Percentiles rank a stretch among this genome's conserved stretches.
Conservation (phyloP, 768 basidiomycete genomes). For the Heimioporus sp. region DNA sequence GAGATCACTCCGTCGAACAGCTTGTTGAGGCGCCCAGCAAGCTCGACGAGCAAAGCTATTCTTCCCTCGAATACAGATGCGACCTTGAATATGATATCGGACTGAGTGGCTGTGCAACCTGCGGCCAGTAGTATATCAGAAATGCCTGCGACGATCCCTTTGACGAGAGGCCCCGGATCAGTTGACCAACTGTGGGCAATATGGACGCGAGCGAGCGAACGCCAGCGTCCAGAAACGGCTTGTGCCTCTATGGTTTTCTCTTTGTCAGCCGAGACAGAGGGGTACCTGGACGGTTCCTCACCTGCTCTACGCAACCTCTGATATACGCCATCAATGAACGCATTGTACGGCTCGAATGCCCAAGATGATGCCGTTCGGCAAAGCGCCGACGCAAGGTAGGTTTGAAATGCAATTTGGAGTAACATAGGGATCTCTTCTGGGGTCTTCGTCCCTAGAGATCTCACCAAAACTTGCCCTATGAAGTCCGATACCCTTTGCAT, state of each 20-base stretch:
- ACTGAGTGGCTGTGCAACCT: conserved; percentile 5
- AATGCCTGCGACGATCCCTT: background rate
- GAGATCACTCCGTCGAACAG: conserved; percentile 12
- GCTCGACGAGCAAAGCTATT: conserved; percentile 5
- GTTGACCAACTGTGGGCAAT: background rate
- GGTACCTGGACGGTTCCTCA: background rate
- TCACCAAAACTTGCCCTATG: background rate
- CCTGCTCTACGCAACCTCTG: conserved; percentile 6
- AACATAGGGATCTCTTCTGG: conserved; percentile 6
- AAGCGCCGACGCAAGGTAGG: conserved; percentile 5
- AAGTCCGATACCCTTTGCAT: background rate
- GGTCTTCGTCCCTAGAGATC: background rate
- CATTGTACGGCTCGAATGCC: conserved; percentile 2
- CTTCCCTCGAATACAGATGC: conserved; percentile 3
- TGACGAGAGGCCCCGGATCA: background rate
- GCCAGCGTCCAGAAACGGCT: conserved; percentile 13
- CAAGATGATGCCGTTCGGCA: conserved; percentile 2
- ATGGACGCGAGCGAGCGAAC: conserved; percentile 4
- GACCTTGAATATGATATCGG: background rate
- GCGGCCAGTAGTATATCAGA: conserved; percentile 5
- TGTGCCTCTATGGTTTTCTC: conserved; percentile 8
- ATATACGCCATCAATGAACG: conserved; percentile 9
- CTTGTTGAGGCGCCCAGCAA: conserved; percentile 10
- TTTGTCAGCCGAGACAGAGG: background rate
- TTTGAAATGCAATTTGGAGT: conserved; percentile 9